phyloP scores from a whole-genome alignment of 2,329 filamentous ascomycete genomes.

The Chaetomiaceae sp. region DNA sequence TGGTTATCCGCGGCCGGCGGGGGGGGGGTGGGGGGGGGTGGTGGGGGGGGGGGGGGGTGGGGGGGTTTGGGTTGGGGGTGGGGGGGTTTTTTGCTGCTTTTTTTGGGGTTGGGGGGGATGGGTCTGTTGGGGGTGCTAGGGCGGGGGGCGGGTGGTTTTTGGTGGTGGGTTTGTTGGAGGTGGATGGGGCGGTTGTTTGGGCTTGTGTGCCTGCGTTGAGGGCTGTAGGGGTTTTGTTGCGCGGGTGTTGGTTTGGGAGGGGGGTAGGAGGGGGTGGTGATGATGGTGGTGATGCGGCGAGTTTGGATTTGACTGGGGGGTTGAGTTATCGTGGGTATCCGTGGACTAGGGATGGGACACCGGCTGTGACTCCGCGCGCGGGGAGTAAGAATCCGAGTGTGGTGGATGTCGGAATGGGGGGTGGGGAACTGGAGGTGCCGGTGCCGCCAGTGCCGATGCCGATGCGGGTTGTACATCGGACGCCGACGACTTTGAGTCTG shows the following conservation, averaged over 20 bases:
- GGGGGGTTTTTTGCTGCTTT: too few relatives aligned
- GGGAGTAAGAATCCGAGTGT: slow-evolving; percentile 25
- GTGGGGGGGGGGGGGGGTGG: too few relatives aligned
- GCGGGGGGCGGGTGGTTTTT: slow-evolving; percentile 30
- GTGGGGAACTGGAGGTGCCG: background rate
- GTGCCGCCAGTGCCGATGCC: slow-evolving; percentile 20
- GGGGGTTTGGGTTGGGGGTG: too few relatives aligned
- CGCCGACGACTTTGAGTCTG: slow-evolving; percentile 30
- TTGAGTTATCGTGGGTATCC: slow-evolving; percentile 32
- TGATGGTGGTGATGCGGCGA: slow-evolving; percentile 11
- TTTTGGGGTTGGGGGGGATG: too few relatives aligned
- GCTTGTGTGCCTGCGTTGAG: slow-evolving; percentile 33
- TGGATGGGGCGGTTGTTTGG: slow-evolving; percentile 34
- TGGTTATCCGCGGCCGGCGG: too few relatives aligned
- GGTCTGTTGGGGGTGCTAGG: background rate
- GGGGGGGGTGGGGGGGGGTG: too few relatives aligned
- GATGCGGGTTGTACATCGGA: slow-evolving; percentile 18
- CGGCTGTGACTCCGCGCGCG: background rate
- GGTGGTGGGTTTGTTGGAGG: slow-evolving; percentile 35
- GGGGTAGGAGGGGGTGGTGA: slow-evolving; percentile 9
- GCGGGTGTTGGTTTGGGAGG: slow-evolving; percentile 23
- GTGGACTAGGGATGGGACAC: slow-evolving; percentile 25
- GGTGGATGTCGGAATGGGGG: slow-evolving; percentile 10
- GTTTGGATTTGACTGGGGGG: slow-evolving; percentile 28
- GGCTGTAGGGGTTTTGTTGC: slow-evolving; percentile 30